Evolutionary conservation across 257 asterid genomes (phyloP).

Genomic region (Leonotis leonurus): DNA sequence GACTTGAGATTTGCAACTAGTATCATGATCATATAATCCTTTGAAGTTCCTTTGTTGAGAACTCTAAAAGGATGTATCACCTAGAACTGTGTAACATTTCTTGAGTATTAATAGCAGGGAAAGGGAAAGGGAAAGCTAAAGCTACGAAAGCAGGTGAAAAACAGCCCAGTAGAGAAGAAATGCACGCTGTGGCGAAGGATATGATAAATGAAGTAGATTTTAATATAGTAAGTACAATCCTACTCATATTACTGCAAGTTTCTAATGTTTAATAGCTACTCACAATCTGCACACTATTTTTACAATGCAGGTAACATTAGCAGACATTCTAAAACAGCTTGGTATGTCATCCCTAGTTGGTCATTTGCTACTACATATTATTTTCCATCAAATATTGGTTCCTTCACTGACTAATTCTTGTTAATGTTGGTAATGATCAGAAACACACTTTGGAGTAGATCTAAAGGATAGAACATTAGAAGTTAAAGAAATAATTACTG

Average conservation of each 20-base stretch:
- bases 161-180: conserved; percentile 64
- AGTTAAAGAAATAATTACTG: conserved; percentile 75
- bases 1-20: too few relatives aligned
- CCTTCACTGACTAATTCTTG: conserved; percentile 11
- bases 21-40: too few relatives aligned
- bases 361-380: background rate
- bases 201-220: conserved; percentile 85
- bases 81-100: too few relatives aligned
- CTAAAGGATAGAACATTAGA: conserved; percentile 65
- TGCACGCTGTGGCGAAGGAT: conserved; percentile 43
- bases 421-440: conserved; percentile 29
- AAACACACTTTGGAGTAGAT: conserved; percentile 54
- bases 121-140: too few relatives aligned
- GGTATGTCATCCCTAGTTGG: conserved; percentile 40
- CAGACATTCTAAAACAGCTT: conserved; percentile 75
- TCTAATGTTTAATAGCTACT: conserved; percentile 1
- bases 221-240: conserved; percentile 52
- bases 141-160: conserved; percentile 30
- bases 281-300: conserved; percentile 9
- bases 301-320: conserved; percentile 73
- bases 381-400: background rate
- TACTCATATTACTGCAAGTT: background rate
- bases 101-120: conserved; percentile 27
- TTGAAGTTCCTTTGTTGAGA: too few relatives aligned
- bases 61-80: too few relatives aligned